Conservation (phyloP, 2,329 filamentous ascomycete genomes). For the Penicillium sp. region DNA sequence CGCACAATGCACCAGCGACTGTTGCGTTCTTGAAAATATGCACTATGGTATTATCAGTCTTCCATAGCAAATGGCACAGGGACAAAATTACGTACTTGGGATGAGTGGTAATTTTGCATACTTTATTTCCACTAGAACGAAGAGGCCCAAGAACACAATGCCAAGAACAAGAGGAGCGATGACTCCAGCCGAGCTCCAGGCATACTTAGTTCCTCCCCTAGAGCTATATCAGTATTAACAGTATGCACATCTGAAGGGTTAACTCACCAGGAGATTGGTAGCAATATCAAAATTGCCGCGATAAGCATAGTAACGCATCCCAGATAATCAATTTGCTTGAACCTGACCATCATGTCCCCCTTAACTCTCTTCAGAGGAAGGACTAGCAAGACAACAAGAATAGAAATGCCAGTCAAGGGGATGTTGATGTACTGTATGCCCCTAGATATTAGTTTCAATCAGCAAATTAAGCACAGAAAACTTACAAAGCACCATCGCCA, state of each 20-base stretch:
- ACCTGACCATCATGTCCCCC: neutral
- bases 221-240: conserved; percentile 51
- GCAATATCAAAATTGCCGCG: neutral
- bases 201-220: conserved; percentile 54
- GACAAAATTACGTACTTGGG: neutral
- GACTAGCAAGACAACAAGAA: conserved; percentile 1
- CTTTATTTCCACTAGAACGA: conserved; percentile 57
- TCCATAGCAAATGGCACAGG: too few relatives aligned
- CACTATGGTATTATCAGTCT: neutral
- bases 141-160: conserved; percentile 45
- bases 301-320: conserved; percentile 3
- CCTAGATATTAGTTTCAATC: neutral
- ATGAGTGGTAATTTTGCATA: conserved; percentile 36
- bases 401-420: neutral
- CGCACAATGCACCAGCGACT: neutral
- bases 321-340: conserved; percentile 6
- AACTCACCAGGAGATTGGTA: conserved; percentile 51
- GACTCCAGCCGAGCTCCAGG: conserved; percentile 57
- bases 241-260: conserved; percentile 31
- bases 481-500: conserved; percentile 48
- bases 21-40: conserved; percentile 4
- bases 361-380: conserved; percentile 5
- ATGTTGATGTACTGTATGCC: conserved; percentile 3
- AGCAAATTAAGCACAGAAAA: neutral
- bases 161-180: conserved; percentile 59